Conservation (phyloP, 306 rosid species). For the Trifolium pratense region DNA sequence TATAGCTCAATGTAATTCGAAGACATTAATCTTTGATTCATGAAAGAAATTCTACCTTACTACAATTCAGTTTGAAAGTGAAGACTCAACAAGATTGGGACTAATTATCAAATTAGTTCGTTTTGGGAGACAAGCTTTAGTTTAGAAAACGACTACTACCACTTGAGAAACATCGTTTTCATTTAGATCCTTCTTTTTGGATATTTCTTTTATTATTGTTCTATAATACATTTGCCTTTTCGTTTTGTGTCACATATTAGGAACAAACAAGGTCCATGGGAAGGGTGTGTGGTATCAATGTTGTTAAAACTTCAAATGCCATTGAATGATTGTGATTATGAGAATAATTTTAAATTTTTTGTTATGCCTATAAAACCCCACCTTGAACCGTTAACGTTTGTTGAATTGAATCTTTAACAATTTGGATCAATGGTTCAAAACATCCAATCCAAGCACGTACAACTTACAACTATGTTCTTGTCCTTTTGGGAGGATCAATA, state of each 20-base stretch:
- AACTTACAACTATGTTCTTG: too few relatives aligned
- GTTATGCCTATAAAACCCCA: too few relatives aligned
- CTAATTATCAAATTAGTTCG: constrained; percentile 21
- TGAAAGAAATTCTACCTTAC: not conserved
- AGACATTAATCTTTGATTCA: not conserved
- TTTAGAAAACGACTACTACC: constrained; percentile 44
- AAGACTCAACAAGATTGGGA: not conserved
- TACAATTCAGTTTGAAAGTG: constrained; percentile 27
- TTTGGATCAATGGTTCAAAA: too few relatives aligned
- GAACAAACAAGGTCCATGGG: constrained; percentile 44
- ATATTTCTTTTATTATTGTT: constrained; percentile 44
- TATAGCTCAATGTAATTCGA: not conserved
- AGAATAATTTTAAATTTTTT: too few relatives aligned
- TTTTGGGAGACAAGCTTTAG: constrained; percentile 39
- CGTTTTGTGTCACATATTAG: constrained; percentile 38
- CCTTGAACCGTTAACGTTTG: too few relatives aligned
- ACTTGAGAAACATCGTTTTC: constrained; percentile 42
- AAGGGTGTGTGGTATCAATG: not conserved
- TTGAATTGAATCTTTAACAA: too few relatives aligned
- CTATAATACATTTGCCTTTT: constrained; percentile 24
- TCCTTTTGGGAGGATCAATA: too few relatives aligned
- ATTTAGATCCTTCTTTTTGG: constrained; percentile 46
- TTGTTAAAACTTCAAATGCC: not conserved
- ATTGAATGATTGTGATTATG: too few relatives aligned
- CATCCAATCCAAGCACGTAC: too few relatives aligned